A percentile compares a stretch with the other conserved stretches of the same genome.
phyloP scores from a whole-genome alignment of 371 early-diverging fungal genomes.

The Rhizopus stolonifer region DNA sequence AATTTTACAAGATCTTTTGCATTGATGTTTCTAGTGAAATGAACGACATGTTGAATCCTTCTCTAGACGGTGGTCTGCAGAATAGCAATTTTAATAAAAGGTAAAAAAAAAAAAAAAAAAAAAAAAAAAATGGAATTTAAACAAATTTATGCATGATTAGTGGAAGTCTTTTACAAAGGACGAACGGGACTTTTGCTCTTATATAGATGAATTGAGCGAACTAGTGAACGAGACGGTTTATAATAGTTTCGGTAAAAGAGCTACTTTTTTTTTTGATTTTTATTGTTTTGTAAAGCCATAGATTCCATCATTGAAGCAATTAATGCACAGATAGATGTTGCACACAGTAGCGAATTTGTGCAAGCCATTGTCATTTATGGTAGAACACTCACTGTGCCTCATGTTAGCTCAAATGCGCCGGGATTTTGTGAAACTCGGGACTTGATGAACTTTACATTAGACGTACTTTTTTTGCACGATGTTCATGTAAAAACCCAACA shows the following conservation, averaged over 20 bases:
- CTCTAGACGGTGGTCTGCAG: slow-evolving; percentile 1
- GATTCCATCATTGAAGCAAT: slow-evolving; percentile 1
- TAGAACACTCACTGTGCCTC: slow-evolving; percentile 3
- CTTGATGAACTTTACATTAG: slow-evolving; percentile 5
- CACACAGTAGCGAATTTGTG: background rate
- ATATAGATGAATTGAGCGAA: too few relatives aligned
- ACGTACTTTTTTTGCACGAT: slow-evolving; percentile 11
- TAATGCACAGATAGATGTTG: background rate
- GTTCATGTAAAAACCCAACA: background rate
- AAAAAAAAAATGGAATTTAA: too few relatives aligned
- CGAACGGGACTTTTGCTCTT: too few relatives aligned
- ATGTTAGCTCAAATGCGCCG: background rate
- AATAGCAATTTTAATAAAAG: slow-evolving; percentile 6
- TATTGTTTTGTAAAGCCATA: background rate
- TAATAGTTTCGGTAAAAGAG: too few relatives aligned
- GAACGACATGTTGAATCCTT: background rate
- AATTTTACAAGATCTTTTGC: slow-evolving; percentile 10
- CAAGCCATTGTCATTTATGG: slow-evolving; percentile 12
- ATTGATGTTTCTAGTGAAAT: slow-evolving; percentile 15
- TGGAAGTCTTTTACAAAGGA: too few relatives aligned
- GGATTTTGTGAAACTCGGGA: background rate
- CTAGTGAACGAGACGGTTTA: too few relatives aligned
- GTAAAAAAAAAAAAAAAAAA: background rate
- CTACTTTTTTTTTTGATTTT: too few relatives aligned
- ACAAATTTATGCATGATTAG: too few relatives aligned